Base-by-base conservation (phyloP, 2,329 filamentous ascomycete genomes). In the Curvularia eragrostidis region DNA sequence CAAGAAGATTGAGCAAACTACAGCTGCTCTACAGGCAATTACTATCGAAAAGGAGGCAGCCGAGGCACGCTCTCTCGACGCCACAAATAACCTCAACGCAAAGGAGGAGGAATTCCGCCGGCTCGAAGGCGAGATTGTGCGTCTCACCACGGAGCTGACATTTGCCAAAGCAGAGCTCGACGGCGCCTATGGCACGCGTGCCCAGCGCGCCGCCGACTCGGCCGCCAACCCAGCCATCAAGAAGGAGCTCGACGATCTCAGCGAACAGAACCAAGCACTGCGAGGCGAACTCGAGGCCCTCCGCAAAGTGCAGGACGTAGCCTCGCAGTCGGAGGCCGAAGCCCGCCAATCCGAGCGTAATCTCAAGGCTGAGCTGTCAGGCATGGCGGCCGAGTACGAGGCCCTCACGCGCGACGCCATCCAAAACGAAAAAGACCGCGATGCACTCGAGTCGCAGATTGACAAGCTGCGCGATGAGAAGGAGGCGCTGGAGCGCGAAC, bases 131-230 rank as follows among this genome's bases (percentile, higher is more conserved):
- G 85, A 90, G 68, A 81, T 90, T 49, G 87, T 89, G 3, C 82
- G 85, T 51, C 80, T 89, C 5, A 87, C 87, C 34, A 91, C 88
- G 2, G 89, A 98, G 80, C 84, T 98, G 41, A 96, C 94, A n/a
- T 89, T 98, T 65, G 92, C 91, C 24, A 87, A 88, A 71, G 91
- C 93, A 52, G 94, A 98, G 76, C 90, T 98, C 24, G 95, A 97
- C 68, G 92, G 92, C 61, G 96, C 96, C 72, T 97, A 98, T 73
- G 95, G 95, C 39, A 85, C 83, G n/a, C 82, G 88, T 50, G 84
- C 87, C 9, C 82, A 91, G 72, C 85, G 89, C 30, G 87, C 87
- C 12, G 88, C 87, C n/a, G 87, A 89, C 71, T 84, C 84, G 10
- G 85, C 85, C 9, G 79, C 81, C 8, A 74, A 74, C 46, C 85